Conservation (phyloP, 2,329 filamentous ascomycete genomes). For the Aureobasidium melanogenum region DNA sequence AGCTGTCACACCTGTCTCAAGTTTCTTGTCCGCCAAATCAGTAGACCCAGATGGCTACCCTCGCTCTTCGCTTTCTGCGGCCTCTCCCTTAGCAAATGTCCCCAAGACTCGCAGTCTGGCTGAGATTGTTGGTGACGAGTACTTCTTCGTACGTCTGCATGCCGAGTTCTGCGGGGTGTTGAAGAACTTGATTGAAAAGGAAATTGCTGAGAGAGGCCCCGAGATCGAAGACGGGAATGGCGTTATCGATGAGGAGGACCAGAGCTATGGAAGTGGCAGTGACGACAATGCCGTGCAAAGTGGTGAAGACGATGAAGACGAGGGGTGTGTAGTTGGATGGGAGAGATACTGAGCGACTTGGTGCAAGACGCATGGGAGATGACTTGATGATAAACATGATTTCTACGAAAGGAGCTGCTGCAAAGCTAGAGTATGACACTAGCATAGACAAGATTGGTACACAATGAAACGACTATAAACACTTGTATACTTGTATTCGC, state of each 20-base stretch:
- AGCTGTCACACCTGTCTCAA: constrained; percentile 7
- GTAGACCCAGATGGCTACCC: constrained; percentile 13
- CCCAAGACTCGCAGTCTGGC: constrained; percentile 7
- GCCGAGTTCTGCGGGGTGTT: constrained; percentile 10
- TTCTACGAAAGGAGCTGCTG: not conserved
- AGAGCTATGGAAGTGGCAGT: not conserved
- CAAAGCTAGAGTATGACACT: not conserved
- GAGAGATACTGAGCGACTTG: not conserved
- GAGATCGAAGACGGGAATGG: not conserved
- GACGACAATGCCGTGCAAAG: constrained; percentile 2
- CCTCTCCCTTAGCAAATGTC: constrained; percentile 5
- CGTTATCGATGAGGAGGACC: not conserved
- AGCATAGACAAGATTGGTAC: not conserved
- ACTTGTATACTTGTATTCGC: not conserved
- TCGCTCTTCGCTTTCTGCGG: constrained; percentile 1
- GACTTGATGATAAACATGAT: not conserved
- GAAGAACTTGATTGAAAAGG: constrained; percentile 3
- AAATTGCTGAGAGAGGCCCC: not conserved
- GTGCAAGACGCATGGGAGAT: not conserved
- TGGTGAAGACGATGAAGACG: constrained; percentile 6
- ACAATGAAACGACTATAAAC: too few species aligned
- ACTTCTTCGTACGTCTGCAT: constrained; percentile 12
- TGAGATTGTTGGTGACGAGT: not conserved
- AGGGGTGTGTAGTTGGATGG: not conserved
- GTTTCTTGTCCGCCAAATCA: constrained; percentile 11